Evolutionary conservation across 1,139 yeast genomes (phyloP), one percentile per base, ranked within the genome.

Genomic region (Citeromyces hawaiiensis): DNA sequence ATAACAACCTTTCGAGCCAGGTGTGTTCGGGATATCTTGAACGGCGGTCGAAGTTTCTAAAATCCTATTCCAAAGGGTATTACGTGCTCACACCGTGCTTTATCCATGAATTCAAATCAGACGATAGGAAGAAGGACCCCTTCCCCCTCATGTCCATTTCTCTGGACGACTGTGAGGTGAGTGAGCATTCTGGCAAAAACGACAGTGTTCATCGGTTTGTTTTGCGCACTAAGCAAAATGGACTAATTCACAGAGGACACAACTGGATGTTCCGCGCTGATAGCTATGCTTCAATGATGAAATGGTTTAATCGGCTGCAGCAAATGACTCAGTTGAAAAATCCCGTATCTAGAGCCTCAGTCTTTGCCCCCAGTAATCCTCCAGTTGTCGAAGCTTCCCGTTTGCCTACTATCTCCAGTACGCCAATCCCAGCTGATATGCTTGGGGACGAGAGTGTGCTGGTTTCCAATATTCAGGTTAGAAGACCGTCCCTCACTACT

Each of bases 261-360:
- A 87, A 86, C 52, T 87, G 93, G 86, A 94, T 87, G 9, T 88
- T 91, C 63, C 70, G 95, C 50, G 80, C 94, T 18, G 88, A 83
- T 52, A 72, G 81, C 37, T 82, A 82, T 52, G 80, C 76, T 37
- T 64, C 71, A 38, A 82, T 87, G 88, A 75, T 81, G 52, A 72
- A 69, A 21, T 91, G 98, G 98, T 85, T 73, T 57, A 72, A 72
- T 46, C 94, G 83, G 54, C 67, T 88, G 47, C 76, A 76, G 51
- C 66, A 66, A 36, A 64, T 86, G 51, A 82, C 86, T 7, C 59
- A 64, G 31, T 63, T 80, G 48, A 64, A 76, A 14, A 68, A 71
- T 4, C 79, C 85, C 3, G 57, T 70, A 7, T 64, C 76, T 10
- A 63, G 86, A 44, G 56, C 67, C 6, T 48, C 48, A 4, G 47